Conservation (phyloP, 352 stramenopile species). For the Globisporangium barbulae region DNA sequence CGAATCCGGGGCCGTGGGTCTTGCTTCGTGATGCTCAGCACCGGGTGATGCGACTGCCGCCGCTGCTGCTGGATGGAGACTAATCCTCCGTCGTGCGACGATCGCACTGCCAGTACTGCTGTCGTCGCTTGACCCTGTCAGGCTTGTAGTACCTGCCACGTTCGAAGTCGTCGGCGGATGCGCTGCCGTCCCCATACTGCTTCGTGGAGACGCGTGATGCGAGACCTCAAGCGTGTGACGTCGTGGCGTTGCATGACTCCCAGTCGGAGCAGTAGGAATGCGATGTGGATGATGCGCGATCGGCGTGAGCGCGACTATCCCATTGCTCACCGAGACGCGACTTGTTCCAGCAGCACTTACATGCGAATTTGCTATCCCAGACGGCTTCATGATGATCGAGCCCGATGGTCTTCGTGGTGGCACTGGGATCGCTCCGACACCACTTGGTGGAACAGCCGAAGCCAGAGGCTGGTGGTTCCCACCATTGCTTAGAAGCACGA, state of each 20-base stretch:
- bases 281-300: constrained; percentile 12
- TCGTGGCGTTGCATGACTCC: neutral
- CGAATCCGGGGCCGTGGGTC: neutral
- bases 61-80: neutral
- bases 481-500: constrained; percentile 34
- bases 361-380: neutral
- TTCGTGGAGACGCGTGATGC: constrained; percentile 7
- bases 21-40: neutral
- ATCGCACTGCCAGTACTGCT: neutral
- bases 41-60: neutral
- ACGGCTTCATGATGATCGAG: neutral
- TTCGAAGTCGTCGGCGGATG: neutral
- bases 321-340: constrained; percentile 31
- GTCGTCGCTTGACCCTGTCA: neutral
- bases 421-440: constrained; percentile 2
- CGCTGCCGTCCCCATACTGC: neutral
- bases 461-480: constrained; percentile 4
- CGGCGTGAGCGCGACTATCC: constrained; percentile 32
- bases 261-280: neutral
- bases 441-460: neutral
- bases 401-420: constrained; percentile 5
- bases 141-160: neutral
- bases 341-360: neutral
- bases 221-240: constrained; percentile 16
- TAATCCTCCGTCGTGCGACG: neutral